Conservation (phyloP, 805 yeast species). For the Millerago galiae region DNA sequence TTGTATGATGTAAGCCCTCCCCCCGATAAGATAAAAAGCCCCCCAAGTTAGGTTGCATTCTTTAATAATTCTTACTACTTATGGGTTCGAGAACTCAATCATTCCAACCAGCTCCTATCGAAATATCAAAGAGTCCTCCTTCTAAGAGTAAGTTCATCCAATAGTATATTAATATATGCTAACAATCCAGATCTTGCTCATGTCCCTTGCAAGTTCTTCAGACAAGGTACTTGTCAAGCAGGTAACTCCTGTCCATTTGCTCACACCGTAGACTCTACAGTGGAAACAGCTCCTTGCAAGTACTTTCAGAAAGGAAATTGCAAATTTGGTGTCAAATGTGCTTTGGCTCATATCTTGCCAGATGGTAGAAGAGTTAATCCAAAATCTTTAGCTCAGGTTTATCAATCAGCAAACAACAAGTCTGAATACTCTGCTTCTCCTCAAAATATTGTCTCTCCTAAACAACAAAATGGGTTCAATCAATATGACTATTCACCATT, state of each 20-base stretch:
- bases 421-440: background rate
- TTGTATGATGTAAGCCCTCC: background rate
- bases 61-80: background rate
- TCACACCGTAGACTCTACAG: constrained; percentile 50
- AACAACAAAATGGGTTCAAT: background rate
- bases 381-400: constrained; percentile 29
- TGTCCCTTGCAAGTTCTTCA: constrained; percentile 92
- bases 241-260: constrained; percentile 89
- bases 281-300: constrained; percentile 68
- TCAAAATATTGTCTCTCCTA: background rate
- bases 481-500: constrained; percentile 1
- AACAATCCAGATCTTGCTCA: constrained; percentile 63
- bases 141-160: constrained; percentile 20
- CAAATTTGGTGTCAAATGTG: constrained; percentile 91
- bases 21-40: constrained; percentile 1
- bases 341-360: constrained; percentile 83
- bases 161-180: background rate
- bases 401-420: constrained; percentile 12
- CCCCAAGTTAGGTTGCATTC: constrained; percentile 1
- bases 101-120: constrained; percentile 10
- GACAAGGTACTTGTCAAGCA: constrained; percentile 93
- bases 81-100: background rate
- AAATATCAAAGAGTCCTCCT: constrained; percentile 20
- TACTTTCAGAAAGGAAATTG: constrained; percentile 96
- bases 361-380: constrained; percentile 81